Percentiles rank a stretch among this genome's conserved stretches.
Evolutionary conservation across 2,329 filamentous ascomycete species (phyloP).

Genomic region (Blastomyces silverae): DNA sequence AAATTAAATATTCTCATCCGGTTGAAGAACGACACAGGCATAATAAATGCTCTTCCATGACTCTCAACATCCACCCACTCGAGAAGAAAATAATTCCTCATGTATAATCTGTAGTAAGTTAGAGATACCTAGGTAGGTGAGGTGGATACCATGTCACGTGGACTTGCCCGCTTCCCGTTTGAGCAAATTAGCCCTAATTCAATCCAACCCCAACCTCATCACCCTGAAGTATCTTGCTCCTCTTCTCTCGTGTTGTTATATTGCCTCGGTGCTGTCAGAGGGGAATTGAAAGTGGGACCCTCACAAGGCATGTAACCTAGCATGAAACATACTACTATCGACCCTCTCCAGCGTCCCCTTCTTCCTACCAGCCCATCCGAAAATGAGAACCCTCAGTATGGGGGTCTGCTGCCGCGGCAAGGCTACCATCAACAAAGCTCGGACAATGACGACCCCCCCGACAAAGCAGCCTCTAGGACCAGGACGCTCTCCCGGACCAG

Average conservation of each 20-base stretch:
- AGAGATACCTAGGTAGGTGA: no score
- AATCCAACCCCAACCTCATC: not conserved
- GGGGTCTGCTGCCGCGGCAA: not conserved
- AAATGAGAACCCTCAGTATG: not conserved
- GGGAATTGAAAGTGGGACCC: not conserved
- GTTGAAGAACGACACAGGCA: not conserved
- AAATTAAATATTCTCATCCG: not conserved
- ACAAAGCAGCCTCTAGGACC: not conserved
- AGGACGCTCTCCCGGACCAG: constrained; percentile 1
- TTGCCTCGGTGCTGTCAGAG: not conserved
- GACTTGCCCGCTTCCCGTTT: not conserved
- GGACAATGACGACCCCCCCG: not conserved
- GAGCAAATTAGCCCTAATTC: not conserved
- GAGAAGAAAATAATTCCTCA: not conserved
- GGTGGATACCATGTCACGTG: not conserved
- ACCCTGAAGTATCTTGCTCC: not conserved
- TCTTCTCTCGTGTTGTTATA: not conserved
- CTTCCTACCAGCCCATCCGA: not conserved
- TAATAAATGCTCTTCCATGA: not conserved
- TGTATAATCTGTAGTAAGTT: no score
- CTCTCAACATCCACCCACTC: not conserved
- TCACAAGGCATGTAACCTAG: not conserved
- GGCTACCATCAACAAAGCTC: not conserved
- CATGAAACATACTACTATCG: not conserved
- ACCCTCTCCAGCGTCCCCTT: not conserved